Conservation (phyloP, 441 rosid species). For the Theobroma grandiflorum region DNA sequence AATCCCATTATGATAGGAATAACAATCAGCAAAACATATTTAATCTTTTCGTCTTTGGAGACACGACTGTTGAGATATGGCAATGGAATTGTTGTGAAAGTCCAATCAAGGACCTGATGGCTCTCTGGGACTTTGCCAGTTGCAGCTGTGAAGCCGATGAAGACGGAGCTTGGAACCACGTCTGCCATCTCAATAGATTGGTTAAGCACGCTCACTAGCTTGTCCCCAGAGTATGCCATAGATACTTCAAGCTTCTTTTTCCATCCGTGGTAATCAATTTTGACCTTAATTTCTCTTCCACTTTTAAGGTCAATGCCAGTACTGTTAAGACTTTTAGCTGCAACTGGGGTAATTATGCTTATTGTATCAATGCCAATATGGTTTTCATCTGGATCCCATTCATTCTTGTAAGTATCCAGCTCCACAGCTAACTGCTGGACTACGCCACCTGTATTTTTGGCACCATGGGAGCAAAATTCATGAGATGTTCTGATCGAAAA, state of each 20-base stretch:
- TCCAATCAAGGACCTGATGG: constrained; percentile 41
- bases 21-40: constrained; percentile 20
- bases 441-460: constrained; percentile 30
- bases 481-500: background rate
- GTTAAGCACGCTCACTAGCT: constrained; percentile 35
- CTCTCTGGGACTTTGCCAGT: constrained; percentile 40
- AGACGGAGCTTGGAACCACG: constrained; percentile 36
- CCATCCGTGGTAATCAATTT: constrained; percentile 34
- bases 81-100: constrained; percentile 28
- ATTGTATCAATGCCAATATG: constrained; percentile 45
- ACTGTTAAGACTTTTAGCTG: constrained; percentile 32
- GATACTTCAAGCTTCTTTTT: constrained; percentile 28
- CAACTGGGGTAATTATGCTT: constrained; percentile 31
- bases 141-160: constrained; percentile 48
- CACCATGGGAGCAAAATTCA: background rate
- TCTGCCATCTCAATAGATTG: constrained; percentile 40
- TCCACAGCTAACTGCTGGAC: constrained; percentile 46
- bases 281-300: constrained; percentile 39
- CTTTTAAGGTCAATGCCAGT: constrained; percentile 46
- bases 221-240: constrained; percentile 40
- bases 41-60: background rate
- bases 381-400: constrained; percentile 46
- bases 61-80: background rate
- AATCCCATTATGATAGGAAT: constrained; percentile 25
- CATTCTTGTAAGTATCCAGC: constrained; percentile 51